These are phyloP conservation scores for Biscutella laevigata DNA, from an alignment of 441 rosid genomes.

Conservation along the genomic window DNA sequence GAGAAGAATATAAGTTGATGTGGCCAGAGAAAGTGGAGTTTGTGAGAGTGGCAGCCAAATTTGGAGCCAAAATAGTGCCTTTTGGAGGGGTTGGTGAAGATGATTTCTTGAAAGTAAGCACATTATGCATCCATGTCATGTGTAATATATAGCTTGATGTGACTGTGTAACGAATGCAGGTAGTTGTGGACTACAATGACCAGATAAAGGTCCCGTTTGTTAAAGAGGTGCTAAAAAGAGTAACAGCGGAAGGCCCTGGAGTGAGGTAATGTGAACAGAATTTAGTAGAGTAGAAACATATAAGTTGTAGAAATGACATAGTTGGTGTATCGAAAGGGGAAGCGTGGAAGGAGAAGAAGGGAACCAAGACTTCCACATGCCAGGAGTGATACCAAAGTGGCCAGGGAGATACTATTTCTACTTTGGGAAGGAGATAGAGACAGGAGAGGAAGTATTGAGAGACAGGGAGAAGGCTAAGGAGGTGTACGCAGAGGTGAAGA, in stretches of 20 bases:
- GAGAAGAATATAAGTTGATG: constrained; percentile 73
- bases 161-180: constrained; percentile 25
- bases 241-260: constrained; percentile 25
- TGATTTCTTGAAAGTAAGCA: constrained; percentile 36
- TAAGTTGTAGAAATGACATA: neutral
- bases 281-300: neutral
- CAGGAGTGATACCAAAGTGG: constrained; percentile 57
- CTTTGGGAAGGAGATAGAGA: constrained; percentile 64
- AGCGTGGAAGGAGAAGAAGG: constrained; percentile 51
- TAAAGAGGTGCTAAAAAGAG: constrained; percentile 23
- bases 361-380: constrained; percentile 60
- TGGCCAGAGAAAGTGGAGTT: constrained; percentile 87
- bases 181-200: constrained; percentile 42
- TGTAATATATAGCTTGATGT: constrained; percentile 1
- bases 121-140: constrained; percentile 5
- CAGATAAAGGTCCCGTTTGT: constrained; percentile 35
- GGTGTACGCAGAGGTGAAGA: constrained; percentile 50
- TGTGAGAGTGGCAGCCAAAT: constrained; percentile 77
- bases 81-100: constrained; percentile 89
- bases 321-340: constrained; percentile 31
- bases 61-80: constrained; percentile 81
- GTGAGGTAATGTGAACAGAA: constrained; percentile 31
- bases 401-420: constrained; percentile 75
- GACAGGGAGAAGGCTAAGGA: constrained; percentile 51
- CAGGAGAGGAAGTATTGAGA: constrained; percentile 41